phyloP scores from a whole-genome alignment of 2,329 filamentous ascomycete genomes.

The Huntiella moniliformis region DNA sequence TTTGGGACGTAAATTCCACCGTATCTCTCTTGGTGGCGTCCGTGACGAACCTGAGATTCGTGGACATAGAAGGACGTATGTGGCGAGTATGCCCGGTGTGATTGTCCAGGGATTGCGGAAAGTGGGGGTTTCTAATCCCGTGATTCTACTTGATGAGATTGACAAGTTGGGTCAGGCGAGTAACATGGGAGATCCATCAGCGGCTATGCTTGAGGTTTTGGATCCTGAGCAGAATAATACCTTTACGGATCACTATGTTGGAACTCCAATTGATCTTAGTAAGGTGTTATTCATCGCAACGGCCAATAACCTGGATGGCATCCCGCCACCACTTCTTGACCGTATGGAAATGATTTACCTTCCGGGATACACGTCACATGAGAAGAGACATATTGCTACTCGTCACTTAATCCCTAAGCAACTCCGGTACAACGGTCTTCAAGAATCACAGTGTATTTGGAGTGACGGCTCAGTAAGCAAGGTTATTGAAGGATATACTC shows the following conservation, averaged over 20 bases:
- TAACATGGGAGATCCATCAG: conserved; percentile 86
- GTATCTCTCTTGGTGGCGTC: conserved; percentile 89
- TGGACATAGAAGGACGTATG: conserved; percentile 86
- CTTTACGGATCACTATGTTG: conserved; percentile 92
- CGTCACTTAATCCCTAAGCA: conserved; percentile 95
- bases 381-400: conserved; percentile 88
- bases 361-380: conserved; percentile 87
- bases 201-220: conserved; percentile 92
- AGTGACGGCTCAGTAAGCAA: conserved; percentile 76
- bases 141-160: conserved; percentile 91
- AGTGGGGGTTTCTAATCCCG: conserved; percentile 85
- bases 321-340: conserved; percentile 81
- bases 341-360: conserved; percentile 93
- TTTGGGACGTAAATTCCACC: conserved; percentile 85
- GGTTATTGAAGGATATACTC: conserved; percentile 90
- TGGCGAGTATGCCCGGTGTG: conserved; percentile 95
- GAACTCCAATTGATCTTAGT: conserved; percentile 85
- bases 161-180: conserved; percentile 88
- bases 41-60: conserved; percentile 93
- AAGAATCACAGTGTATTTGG: conserved; percentile 54
- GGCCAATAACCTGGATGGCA: conserved; percentile 85
- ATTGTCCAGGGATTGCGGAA: conserved; percentile 90
- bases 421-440: conserved; percentile 72
- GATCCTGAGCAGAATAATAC: conserved; percentile 93
- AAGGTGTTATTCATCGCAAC: conserved; percentile 97